A percentile compares a stretch with the other conserved stretches of the same genome.
These are phyloP conservation scores for Aspergillus pseudoviridinutans DNA, from an alignment of 2,329 filamentous ascomycete genomes.

Conservation along the genomic window DNA sequence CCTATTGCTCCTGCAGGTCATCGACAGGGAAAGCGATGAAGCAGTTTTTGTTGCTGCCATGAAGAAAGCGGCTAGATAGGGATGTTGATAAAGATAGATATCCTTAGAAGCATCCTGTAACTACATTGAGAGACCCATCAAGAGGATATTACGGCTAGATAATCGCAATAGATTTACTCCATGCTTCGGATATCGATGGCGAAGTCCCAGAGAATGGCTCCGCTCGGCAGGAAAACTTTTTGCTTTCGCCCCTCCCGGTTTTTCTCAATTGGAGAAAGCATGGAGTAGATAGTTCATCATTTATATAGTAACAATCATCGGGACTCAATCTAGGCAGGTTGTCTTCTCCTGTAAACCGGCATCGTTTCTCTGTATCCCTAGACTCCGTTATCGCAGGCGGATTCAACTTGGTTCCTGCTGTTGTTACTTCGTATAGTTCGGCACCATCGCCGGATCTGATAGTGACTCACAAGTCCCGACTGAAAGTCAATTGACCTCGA, in stretches of 20 bases:
- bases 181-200: slow-evolving; percentile 13
- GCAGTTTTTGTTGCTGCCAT: neutral
- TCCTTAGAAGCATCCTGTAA: neutral
- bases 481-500: neutral
- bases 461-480: slow-evolving; percentile 9
- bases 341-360: neutral
- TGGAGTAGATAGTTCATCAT: neutral
- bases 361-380: neutral
- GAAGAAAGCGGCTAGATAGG: neutral
- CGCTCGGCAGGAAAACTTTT: slow-evolving; percentile 4
- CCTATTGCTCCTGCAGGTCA: neutral
- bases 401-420: neutral
- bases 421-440: neutral
- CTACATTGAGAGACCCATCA: neutral
- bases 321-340: neutral
- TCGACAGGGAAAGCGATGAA: neutral
- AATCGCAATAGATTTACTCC: neutral
- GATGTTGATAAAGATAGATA: neutral
- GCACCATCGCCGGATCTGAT: neutral
- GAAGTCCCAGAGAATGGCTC: slow-evolving; percentile 4
- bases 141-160: neutral
- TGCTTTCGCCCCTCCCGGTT: slow-evolving; percentile 1
- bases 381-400: neutral
- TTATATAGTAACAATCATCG: neutral
- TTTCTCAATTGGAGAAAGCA: neutral